Percentiles rank a stretch among this genome's conserved stretches.
Evolutionary conservation across 2,329 filamentous ascomycete species (phyloP).

Genomic region (Thielaviopsis populi): DNA sequence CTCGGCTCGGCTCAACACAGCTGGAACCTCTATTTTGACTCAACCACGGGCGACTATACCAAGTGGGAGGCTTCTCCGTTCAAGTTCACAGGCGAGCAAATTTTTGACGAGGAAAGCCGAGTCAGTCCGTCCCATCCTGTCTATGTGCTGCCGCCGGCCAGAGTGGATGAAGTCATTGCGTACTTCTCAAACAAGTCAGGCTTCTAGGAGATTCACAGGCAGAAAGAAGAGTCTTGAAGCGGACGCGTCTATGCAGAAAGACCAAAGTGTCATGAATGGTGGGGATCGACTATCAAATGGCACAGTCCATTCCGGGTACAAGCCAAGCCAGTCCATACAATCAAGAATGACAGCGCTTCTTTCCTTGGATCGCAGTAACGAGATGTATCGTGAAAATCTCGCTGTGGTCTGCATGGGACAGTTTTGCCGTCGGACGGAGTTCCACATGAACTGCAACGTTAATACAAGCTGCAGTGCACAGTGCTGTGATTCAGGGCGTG

Average conservation of each 20-base stretch:
- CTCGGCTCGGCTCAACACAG: conserved; percentile 68
- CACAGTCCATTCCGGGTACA: background rate
- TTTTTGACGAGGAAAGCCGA: conserved; percentile 55
- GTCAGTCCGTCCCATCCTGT: conserved; percentile 64
- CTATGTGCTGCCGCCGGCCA: conserved; percentile 63
- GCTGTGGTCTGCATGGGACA: background rate
- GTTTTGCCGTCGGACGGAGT: background rate
- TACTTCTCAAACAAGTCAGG: conserved; percentile 48
- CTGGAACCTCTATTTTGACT: conserved; percentile 31
- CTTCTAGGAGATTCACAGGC: conserved; percentile 30
- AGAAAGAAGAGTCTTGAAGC: background rate
- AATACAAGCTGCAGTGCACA: background rate
- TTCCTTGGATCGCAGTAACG: background rate
- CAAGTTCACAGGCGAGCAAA: conserved; percentile 25
- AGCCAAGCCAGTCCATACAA: background rate
- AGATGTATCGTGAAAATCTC: background rate
- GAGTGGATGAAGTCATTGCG: conserved; percentile 46
- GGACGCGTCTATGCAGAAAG: background rate
- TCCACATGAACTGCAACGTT: background rate
- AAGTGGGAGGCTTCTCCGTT: conserved; percentile 8
- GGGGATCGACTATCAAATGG: background rate
- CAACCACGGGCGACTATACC: conserved; percentile 9
- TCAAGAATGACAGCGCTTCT: background rate
- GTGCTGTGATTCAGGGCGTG: background rate
- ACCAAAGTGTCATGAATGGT: background rate